A percentile compares a stretch with the other conserved stretches of the same genome.
Conservation (phyloP, 805 yeast species). For the Ogataea henricii region DNA sequence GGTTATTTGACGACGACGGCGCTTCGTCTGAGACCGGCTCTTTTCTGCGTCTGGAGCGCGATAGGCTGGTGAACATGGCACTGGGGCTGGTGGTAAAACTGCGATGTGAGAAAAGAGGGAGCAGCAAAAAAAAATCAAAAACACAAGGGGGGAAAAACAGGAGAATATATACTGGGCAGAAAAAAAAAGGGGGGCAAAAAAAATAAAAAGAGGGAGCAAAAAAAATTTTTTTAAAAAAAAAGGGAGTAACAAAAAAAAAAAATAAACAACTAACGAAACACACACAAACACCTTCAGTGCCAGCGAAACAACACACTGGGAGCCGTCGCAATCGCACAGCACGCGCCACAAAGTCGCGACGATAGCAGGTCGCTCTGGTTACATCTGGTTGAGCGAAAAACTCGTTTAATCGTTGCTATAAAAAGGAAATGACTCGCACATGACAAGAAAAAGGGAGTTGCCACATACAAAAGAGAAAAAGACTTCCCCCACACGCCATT, state of each 20-base stretch:
- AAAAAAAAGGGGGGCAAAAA: not conserved
- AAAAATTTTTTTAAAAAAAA: not conserved
- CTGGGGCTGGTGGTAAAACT: not conserved
- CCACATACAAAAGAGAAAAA: too few relatives aligned
- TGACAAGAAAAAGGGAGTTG: not conserved
- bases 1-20: slow-evolving; percentile 10
- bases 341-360: too few relatives aligned
- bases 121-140: not conserved
- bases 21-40: slow-evolving; percentile 6
- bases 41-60: slow-evolving; percentile 9
- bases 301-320: not conserved
- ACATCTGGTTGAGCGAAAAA: not conserved
- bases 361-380: too few relatives aligned
- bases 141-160: not conserved
- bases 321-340: too few relatives aligned
- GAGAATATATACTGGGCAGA: too few relatives aligned
- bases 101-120: not conserved
- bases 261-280: not conserved
- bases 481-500: too few relatives aligned
- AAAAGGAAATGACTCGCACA: not conserved
- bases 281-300: not conserved
- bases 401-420: slow-evolving; percentile 1
- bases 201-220: not conserved
- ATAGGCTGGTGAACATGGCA: slow-evolving; percentile 15
- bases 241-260: not conserved